phyloP scores from a whole-genome alignment of 768 basidiomycete species.

The Leccinum subtestaceum region DNA sequence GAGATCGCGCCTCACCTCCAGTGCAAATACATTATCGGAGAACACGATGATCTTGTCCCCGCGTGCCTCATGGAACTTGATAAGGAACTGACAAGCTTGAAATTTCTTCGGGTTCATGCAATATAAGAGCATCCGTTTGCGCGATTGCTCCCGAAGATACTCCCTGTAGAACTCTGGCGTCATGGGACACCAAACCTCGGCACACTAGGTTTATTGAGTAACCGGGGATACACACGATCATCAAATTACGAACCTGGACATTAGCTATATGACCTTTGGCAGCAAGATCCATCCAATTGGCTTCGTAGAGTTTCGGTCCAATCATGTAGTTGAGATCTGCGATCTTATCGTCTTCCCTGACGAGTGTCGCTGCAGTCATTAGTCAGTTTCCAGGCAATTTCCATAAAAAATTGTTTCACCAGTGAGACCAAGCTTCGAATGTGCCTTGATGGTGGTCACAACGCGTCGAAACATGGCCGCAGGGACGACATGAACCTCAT shows the following conservation, averaged over 20 bases:
- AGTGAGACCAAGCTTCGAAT: conserved; percentile 96
- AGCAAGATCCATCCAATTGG: conserved; percentile 99
- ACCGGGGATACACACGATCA: neutral
- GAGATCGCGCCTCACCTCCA: conserved; percentile 63
- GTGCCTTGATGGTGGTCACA: conserved; percentile 97
- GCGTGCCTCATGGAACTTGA: conserved; percentile 95
- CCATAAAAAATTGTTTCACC: conserved; percentile 46
- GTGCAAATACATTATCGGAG: conserved; percentile 95
- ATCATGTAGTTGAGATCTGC: conserved; percentile 99
- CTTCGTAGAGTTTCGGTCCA: conserved; percentile 98
- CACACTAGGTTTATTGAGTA: conserved; percentile 59
- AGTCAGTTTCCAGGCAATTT: conserved; percentile 3
- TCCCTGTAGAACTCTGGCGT: conserved; percentile 99
- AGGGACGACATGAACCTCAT: conserved; percentile 98
- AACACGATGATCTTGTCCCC: conserved; percentile 99
- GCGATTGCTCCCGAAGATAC: conserved; percentile 87
- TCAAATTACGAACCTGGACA: conserved; percentile 73
- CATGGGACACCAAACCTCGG: conserved; percentile 99
- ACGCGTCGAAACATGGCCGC: conserved; percentile 98
- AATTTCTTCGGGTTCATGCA: conserved; percentile 99
- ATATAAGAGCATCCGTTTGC: conserved; percentile 93
- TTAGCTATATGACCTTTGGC: conserved; percentile 99
- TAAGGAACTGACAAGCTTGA: conserved; percentile 97
- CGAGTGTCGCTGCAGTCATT: conserved; percentile 74
- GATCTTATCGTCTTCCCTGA: conserved; percentile 99